These are phyloP conservation scores for Linnemannia exigua DNA, from an alignment of 192 early-diverging fungal genomes.

Conservation along the genomic window DNA sequence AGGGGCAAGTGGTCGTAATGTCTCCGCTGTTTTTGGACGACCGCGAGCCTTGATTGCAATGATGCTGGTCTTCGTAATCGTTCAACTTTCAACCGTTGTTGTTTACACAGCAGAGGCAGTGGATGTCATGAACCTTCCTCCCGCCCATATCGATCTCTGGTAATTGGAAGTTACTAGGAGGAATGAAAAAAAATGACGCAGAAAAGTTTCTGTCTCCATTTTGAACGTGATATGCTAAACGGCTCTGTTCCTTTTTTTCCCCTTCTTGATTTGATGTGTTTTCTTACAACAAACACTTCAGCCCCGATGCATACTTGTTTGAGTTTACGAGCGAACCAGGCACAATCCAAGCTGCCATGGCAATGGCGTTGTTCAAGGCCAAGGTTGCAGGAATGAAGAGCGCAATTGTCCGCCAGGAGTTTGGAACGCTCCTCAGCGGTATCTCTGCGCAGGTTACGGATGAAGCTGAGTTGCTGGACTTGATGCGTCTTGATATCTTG, in stretches of 20 bases:
- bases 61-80: background rate
- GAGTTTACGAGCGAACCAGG: slow-evolving; percentile 34
- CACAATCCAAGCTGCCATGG: background rate
- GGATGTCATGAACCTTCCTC: slow-evolving; percentile 16
- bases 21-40: background rate
- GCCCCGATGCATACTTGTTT: slow-evolving; percentile 36
- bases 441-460: slow-evolving; percentile 25
- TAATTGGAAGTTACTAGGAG: background rate
- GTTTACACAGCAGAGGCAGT: background rate
- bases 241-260: too few species aligned
- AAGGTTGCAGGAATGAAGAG: slow-evolving; percentile 19
- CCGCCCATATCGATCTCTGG: slow-evolving; percentile 15
- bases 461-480: background rate
- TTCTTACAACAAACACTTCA: background rate
- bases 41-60: background rate
- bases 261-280: too few species aligned
- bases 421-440: slow-evolving; percentile 12
- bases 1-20: background rate
- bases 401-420: slow-evolving; percentile 24
- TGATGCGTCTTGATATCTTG: slow-evolving; percentile 7
- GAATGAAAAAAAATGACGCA: background rate
- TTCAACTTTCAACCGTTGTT: background rate
- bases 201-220: too few species aligned
- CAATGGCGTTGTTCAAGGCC: background rate
- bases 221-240: too few species aligned